phyloP scores from a whole-genome alignment of 2,329 filamentous ascomycete genomes.

The Colletotrichum abscissum region DNA sequence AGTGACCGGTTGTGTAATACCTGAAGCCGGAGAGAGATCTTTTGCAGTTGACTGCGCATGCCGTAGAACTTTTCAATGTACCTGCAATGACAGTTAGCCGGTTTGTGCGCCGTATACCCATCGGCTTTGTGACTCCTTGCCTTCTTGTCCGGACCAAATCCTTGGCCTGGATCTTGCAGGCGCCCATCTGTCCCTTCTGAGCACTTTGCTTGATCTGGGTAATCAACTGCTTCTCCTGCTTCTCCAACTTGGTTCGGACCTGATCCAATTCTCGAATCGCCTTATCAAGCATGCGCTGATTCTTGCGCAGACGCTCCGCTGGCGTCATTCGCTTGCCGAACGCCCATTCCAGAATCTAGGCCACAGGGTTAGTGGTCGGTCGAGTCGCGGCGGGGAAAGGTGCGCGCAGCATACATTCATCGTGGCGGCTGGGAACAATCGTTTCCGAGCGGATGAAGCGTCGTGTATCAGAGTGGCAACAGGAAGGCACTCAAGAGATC shows the following conservation, averaged over 20 bases:
- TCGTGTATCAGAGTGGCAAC: not conserved
- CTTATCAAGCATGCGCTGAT: slow-evolving; percentile 96
- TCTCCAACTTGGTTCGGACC: slow-evolving; percentile 94
- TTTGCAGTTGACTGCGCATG: slow-evolving; percentile 97
- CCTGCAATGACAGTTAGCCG: slow-evolving; percentile 52
- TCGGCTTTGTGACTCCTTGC: slow-evolving; percentile 51
- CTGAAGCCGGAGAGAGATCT: slow-evolving; percentile 94
- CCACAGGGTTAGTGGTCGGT: slow-evolving; percentile 32
- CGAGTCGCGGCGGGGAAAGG: slow-evolving; percentile 19
- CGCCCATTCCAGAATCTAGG: slow-evolving; percentile 97
- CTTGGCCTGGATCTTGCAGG: slow-evolving; percentile 97
- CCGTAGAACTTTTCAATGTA: slow-evolving; percentile 99
- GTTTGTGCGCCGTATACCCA: not conserved
- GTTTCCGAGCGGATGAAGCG: not conserved
- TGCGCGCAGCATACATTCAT: slow-evolving; percentile 66
- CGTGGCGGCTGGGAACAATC: slow-evolving; percentile 38
- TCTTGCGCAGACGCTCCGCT: slow-evolving; percentile 89
- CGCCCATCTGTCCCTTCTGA: slow-evolving; percentile 98
- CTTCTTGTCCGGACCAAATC: slow-evolving; percentile 92
- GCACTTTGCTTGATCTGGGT: slow-evolving; percentile 98
- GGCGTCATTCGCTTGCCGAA: slow-evolving; percentile 99
- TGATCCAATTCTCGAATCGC: slow-evolving; percentile 96
- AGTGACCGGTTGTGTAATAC: slow-evolving; percentile 54
- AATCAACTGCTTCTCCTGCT: slow-evolving; percentile 97
- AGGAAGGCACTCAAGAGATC: not conserved